These are phyloP conservation scores for Metarhizium robertsii DNA, from an alignment of 2,329 filamentous ascomycete species.

Conservation along the genomic window DNA sequence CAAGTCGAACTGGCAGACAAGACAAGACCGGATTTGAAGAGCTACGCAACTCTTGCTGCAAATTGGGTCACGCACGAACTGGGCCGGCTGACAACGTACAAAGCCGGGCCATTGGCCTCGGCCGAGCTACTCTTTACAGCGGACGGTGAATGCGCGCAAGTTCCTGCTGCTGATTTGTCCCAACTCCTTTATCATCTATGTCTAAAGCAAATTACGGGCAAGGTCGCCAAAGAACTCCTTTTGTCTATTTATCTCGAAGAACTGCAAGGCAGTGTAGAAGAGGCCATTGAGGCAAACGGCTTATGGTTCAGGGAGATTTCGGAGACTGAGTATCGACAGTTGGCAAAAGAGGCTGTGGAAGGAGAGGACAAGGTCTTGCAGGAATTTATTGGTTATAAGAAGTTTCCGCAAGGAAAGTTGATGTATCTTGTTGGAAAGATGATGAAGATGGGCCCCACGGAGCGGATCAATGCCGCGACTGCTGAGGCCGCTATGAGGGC, in stretches of 20 bases:
- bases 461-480: constrained; percentile 43
- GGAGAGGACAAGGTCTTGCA: constrained; percentile 37
- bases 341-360: constrained; percentile 34
- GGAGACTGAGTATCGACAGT: constrained; percentile 34
- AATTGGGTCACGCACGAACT: constrained; percentile 71
- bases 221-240: constrained; percentile 49
- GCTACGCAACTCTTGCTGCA: constrained; percentile 37
- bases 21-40: constrained; percentile 18
- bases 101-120: constrained; percentile 22
- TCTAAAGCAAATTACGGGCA: constrained; percentile 40
- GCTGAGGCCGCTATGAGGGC: constrained; percentile 38
- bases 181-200: constrained; percentile 41
- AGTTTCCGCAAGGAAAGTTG: constrained; percentile 47
- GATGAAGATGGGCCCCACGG: constrained; percentile 43
- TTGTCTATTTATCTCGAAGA: constrained; percentile 41
- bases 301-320: constrained; percentile 48
- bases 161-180: constrained; percentile 38
- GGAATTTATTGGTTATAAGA: constrained; percentile 33
- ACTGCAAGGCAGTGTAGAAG: constrained; percentile 31
- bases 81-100: constrained; percentile 54
- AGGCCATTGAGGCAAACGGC: constrained; percentile 34
- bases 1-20: constrained; percentile 11
- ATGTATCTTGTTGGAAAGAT: constrained; percentile 53
- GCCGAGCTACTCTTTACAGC: constrained; percentile 28
- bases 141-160: constrained; percentile 36